Evolutionary conservation across 192 early-diverging fungal species (phyloP), one percentile per base, ranked within the genome.

Genomic region (Coemansia sp.): DNA sequence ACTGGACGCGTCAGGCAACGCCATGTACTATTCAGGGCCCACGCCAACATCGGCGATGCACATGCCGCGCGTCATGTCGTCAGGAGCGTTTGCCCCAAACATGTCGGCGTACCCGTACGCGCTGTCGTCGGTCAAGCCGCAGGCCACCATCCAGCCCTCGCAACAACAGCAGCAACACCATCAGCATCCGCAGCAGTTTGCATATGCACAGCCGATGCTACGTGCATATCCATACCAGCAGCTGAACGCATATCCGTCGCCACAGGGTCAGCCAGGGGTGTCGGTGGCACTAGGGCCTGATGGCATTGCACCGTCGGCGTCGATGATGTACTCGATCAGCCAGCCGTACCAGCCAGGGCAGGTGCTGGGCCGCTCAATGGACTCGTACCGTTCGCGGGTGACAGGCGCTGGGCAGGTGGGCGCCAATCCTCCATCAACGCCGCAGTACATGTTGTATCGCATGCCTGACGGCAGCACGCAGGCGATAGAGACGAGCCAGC

Each of bases 301-400:
- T 2, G 52, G 58, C 1, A 59, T 73, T 55, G 23, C 70, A 40
- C 57, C 48, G 9, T 56, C 61, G 24, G 52, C 61, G 0, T 54
- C 66, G 0, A 58, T 64, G 23, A 68, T 79, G 76, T 79, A 79
- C 58, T 64, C 73, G 36, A 60, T 71, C 36, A 72, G 77, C 5
- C 77, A 80, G 55, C 77, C 77, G 15, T 80, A 80, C 62, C 77
- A 80, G 68, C 77, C 77, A 0, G 77, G 77, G 14, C 72, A 80
- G 58, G 77, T 80, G 4, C 72, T 80, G 3, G 77, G 77, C 3
- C 63, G 77, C 48, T 42, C 68, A 14, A 46, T 80, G 17, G 72
- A 74, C 54, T 25, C 68, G 25, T 80, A 73, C 44, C 77, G 77
- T 55, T 57, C 77, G 47, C 68, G 77, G 21, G 9, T 73, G 38